Percentiles rank a stretch among this genome's conserved stretches.
Conservation (phyloP, 2,329 filamentous ascomycete species). For the Colletotrichum sp. region DNA sequence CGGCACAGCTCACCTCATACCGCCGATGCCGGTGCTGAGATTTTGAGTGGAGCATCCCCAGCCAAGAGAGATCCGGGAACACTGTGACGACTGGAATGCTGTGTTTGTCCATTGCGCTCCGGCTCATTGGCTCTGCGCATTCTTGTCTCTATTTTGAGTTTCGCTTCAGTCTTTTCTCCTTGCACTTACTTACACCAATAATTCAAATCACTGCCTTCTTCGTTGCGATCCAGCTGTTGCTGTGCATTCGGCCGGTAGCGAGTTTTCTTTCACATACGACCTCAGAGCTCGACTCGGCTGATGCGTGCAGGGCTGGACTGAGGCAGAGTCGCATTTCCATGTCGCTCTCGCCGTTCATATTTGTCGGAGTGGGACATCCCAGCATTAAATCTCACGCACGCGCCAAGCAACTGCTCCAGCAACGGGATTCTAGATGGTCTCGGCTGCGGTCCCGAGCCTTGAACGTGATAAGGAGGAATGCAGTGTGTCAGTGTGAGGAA, state of each 20-base stretch:
- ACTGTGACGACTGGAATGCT: neutral
- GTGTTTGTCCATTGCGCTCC: neutral
- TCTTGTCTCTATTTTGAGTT: neutral
- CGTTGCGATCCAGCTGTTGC: neutral
- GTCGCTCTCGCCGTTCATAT: neutral
- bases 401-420: neutral
- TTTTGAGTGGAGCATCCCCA: neutral
- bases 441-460: neutral
- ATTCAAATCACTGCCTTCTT: neutral
- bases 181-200: neutral
- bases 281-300: neutral
- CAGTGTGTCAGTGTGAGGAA: neutral
- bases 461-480: neutral
- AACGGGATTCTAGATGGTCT: neutral
- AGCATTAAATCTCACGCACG: neutral
- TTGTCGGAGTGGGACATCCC: neutral
- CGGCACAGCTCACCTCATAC: neutral
- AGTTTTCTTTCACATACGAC: neutral
- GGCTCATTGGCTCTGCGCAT: neutral
- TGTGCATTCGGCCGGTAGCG: neutral
- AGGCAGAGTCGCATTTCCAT: neutral
- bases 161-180: neutral
- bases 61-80: neutral
- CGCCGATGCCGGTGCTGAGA: constrained; percentile 13
- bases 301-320: neutral